Conservation (phyloP, 257 asterid genomes). For the Galeopsis tetrahit region DNA sequence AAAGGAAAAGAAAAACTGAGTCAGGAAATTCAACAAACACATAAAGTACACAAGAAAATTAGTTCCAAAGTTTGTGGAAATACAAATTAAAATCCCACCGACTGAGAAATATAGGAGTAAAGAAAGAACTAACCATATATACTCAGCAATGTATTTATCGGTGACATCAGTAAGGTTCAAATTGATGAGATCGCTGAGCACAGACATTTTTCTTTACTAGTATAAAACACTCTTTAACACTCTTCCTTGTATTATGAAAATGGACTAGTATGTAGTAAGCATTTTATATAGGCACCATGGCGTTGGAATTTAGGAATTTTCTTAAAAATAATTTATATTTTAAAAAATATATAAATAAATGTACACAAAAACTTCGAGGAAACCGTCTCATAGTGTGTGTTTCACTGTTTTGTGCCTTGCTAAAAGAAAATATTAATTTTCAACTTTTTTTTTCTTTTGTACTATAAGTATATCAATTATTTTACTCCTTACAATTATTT, state of each 20-base stretch:
- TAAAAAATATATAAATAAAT: too few relatives aligned
- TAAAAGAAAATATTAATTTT: too few relatives aligned
- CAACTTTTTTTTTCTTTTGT: too few relatives aligned
- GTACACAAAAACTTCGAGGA: too few relatives aligned
- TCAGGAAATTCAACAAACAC: neutral
- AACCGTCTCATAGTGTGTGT: too few relatives aligned
- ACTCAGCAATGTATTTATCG: conserved; percentile 65
- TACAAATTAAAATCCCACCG: too few relatives aligned
- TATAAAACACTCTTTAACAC: neutral
- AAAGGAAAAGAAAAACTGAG: neutral
- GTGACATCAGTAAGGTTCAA: conserved; percentile 63
- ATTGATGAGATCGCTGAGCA: conserved; percentile 63
- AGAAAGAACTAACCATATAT: conserved; percentile 57
- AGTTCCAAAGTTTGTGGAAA: conserved; percentile 32
- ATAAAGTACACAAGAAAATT: neutral
- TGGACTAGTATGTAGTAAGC: neutral
- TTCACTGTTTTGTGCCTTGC: too few relatives aligned
- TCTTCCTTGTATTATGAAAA: neutral
- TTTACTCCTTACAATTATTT: too few relatives aligned
- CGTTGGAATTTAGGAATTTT: conserved; percentile 31
- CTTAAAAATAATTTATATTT: too few relatives aligned
- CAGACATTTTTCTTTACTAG: conserved; percentile 50
- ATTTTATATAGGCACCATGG: conserved; percentile 32
- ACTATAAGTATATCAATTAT: too few relatives aligned
- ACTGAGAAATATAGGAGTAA: too few relatives aligned